Evolutionary conservation across 2,329 filamentous ascomycete genomes (phyloP).

Genomic region (Diaporthe amygdali): DNA sequence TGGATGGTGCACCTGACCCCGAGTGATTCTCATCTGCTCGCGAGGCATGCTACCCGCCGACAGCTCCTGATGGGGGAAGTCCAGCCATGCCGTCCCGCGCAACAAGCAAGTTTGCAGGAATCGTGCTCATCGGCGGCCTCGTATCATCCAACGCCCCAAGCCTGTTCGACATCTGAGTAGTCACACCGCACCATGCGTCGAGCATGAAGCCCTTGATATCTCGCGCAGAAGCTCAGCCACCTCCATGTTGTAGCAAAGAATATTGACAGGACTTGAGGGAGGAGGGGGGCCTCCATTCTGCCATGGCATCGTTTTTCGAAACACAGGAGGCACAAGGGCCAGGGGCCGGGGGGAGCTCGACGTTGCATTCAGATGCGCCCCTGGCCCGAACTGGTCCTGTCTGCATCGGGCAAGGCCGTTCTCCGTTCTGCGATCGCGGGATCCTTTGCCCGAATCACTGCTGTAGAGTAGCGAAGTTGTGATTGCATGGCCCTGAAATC

Average conservation of each 20-base stretch:
- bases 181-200: conserved; percentile 4
- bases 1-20: background rate
- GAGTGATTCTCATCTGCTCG: background rate
- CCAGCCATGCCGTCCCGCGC: background rate
- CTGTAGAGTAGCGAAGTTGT: background rate
- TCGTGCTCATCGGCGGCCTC: background rate
- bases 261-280: background rate
- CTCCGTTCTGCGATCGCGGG: background rate
- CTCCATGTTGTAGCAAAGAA: conserved; percentile 16
- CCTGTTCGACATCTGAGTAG: background rate
- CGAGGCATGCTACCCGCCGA: too few relatives aligned
- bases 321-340: conserved; percentile 2
- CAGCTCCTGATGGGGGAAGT: background rate
- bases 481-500: background rate
- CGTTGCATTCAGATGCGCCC: background rate
- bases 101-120: background rate
- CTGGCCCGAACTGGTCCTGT: background rate
- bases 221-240: conserved; percentile 14
- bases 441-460: background rate
- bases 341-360: background rate
- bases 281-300: background rate
- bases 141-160: background rate
- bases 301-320: background rate
- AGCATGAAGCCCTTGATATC: background rate
- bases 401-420: background rate